Conservation (phyloP, 768 basidiomycete species). For the Epithele typhae region DNA sequence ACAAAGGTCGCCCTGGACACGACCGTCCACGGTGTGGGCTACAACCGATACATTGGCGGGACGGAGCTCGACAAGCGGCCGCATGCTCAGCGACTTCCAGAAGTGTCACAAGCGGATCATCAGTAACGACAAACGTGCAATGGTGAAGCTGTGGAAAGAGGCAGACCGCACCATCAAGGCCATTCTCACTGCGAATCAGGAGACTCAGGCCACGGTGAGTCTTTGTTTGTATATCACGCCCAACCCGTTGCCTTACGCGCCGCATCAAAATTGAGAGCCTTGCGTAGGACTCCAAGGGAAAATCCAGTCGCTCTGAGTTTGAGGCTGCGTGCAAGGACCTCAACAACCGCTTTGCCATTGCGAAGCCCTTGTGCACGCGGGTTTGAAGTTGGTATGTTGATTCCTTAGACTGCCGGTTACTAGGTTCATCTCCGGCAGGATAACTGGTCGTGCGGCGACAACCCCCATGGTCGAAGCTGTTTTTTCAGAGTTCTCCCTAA, state of each 20-base stretch:
- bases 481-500: slow-evolving; percentile 70
- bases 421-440: too few relatives aligned
- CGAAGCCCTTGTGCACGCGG: slow-evolving; percentile 66
- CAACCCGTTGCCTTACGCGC: too few relatives aligned
- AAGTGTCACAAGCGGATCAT: slow-evolving; percentile 65
- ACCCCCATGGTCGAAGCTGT: slow-evolving; percentile 88
- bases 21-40: slow-evolving; percentile 81
- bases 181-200: slow-evolving; percentile 89
- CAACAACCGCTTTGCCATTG: slow-evolving; percentile 52
- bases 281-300: slow-evolving; percentile 81
- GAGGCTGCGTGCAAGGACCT: slow-evolving; percentile 72
- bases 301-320: slow-evolving; percentile 73
- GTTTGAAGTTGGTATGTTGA: slow-evolving; percentile 61
- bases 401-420: too few relatives aligned
- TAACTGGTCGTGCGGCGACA: slow-evolving; percentile 84
- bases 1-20: slow-evolving; percentile 38
- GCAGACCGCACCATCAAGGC: slow-evolving; percentile 86
- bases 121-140: slow-evolving; percentile 70
- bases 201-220: slow-evolving; percentile 66
- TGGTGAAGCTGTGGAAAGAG: slow-evolving; percentile 95
- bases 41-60: slow-evolving; percentile 71
- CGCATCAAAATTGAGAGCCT: slow-evolving; percentile 92
- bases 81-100: slow-evolving; percentile 69
- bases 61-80: slow-evolving; percentile 74
- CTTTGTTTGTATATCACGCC: too few relatives aligned